Evolutionary conservation across 2,329 filamentous ascomycete species (phyloP).

Genomic region (Scopulariopsis brevicaulis): DNA sequence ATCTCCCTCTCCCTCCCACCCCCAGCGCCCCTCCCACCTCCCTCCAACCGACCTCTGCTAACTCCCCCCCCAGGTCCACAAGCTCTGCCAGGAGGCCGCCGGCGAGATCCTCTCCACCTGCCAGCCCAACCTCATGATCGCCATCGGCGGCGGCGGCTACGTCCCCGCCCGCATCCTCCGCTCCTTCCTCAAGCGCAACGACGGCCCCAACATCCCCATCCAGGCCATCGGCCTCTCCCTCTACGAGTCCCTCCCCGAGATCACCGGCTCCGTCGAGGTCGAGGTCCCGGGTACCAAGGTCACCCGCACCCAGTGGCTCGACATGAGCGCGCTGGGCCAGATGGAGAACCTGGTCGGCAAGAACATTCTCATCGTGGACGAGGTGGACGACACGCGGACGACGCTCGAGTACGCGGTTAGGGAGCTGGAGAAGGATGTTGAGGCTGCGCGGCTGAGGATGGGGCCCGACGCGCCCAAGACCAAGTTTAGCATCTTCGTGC

Average conservation of each 20-base stretch:
- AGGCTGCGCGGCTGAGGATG: constrained; percentile 62
- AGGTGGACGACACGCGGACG: constrained; percentile 91
- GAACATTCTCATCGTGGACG: constrained; percentile 84
- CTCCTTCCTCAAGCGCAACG: constrained; percentile 88
- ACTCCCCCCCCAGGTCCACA: constrained; percentile 63
- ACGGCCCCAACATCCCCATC: constrained; percentile 90
- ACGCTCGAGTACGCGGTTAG: constrained; percentile 89
- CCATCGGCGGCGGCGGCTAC: constrained; percentile 94
- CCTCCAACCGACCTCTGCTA: neutral
- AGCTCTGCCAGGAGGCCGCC: constrained; percentile 83
- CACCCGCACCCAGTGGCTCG: constrained; percentile 96
- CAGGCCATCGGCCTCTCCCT: constrained; percentile 97
- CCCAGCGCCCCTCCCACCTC: neutral
- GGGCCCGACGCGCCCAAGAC: constrained; percentile 59
- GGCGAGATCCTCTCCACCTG: constrained; percentile 72
- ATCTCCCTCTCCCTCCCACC: neutral
- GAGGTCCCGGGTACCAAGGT: constrained; percentile 87
- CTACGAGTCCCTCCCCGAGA: constrained; percentile 67
- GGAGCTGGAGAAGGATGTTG: constrained; percentile 91
- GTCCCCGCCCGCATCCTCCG: constrained; percentile 93
- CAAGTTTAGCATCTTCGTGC: constrained; percentile 86
- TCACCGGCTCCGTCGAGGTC: constrained; percentile 29
- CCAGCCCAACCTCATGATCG: constrained; percentile 93
- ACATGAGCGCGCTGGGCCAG: constrained; percentile 68
- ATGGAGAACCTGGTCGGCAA: constrained; percentile 87